phyloP scores from a whole-genome alignment of 106 monocot species.

The Apostasia ramifera region DNA sequence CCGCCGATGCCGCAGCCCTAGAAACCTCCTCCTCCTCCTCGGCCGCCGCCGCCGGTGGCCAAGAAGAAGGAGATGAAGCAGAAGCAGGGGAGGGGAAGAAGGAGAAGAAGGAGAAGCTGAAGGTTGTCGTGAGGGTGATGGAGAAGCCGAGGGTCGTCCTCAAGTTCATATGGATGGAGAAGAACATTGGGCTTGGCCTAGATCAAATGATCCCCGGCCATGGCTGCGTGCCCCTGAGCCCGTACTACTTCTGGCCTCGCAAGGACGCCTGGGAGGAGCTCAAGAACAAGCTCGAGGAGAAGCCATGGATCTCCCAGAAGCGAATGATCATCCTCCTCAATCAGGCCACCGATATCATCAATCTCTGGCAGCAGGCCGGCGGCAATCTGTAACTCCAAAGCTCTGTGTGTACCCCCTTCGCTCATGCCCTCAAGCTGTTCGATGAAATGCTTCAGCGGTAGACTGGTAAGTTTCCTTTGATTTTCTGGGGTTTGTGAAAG shows the following conservation, averaged over 20 bases:
- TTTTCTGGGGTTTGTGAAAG: not conserved
- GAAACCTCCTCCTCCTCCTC: not conserved
- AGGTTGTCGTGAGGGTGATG: constrained; percentile 36
- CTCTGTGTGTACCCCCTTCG: not conserved
- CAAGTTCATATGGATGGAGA: constrained; percentile 41
- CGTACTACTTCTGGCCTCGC: constrained; percentile 63
- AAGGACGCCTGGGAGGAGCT: constrained; percentile 80
- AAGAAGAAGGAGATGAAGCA: not conserved
- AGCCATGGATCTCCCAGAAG: constrained; percentile 52
- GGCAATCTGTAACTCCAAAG: constrained; percentile 15
- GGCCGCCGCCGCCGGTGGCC: not conserved
- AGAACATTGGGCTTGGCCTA: constrained; percentile 39
- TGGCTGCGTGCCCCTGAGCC: constrained; percentile 41
- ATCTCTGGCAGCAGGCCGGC: constrained; percentile 68
- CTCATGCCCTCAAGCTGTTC: not conserved
- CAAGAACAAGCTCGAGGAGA: constrained; percentile 47
- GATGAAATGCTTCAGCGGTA: not conserved
- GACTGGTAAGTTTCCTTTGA: not conserved
- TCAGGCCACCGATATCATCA: constrained; percentile 67
- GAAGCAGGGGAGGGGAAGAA: not conserved
- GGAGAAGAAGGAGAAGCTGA: constrained; percentile 14
- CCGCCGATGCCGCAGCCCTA: not conserved
- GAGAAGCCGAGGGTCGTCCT: constrained; percentile 30
- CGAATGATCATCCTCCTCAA: constrained; percentile 58
- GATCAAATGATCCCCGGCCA: constrained; percentile 48